phyloP scores from a whole-genome alignment of 139 green algal genomes.

The Parachlorella kessleri region DNA sequence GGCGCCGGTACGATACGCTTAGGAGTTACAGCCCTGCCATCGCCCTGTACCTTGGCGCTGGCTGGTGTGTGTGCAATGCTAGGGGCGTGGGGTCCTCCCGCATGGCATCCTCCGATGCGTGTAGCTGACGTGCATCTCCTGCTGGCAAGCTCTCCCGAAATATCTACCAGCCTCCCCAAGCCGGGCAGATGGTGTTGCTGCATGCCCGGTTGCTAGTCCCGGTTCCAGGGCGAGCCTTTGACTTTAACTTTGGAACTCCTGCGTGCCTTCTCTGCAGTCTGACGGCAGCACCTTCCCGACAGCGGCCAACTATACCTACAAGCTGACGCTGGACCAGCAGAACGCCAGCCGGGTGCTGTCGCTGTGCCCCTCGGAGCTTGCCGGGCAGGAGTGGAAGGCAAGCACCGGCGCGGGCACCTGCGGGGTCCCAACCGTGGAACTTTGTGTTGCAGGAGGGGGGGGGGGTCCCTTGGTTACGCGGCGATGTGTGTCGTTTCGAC shows the following conservation, averaged over 20 bases:
- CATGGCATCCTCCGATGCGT: no score
- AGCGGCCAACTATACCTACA: conserved; percentile 37
- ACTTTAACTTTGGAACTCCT: no score
- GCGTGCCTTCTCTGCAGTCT: neutral
- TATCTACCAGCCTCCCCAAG: neutral
- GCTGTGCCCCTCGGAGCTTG: conserved; percentile 43
- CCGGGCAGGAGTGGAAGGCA: conserved; percentile 13
- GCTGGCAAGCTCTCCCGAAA: no score
- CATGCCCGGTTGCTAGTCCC: no score
- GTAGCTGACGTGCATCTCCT: no score
- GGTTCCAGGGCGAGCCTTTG: no score
- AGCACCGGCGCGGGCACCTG: neutral
- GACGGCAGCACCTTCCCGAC: conserved; percentile 19
- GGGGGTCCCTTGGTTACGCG: no score
- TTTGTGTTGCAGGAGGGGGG: no score
- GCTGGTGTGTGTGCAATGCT: no score
- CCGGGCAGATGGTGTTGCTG: neutral
- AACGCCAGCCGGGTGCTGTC: conserved; percentile 23
- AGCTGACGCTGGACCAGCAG: conserved; percentile 38
- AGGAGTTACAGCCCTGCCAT: neutral
- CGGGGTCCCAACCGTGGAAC: neutral
- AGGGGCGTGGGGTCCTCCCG: no score
- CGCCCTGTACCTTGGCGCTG: neutral
- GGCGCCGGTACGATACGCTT: conserved; percentile 15
- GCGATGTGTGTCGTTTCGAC: no score